Conservation (phyloP, 768 basidiomycete species). For the Leccinum uliginosum region DNA sequence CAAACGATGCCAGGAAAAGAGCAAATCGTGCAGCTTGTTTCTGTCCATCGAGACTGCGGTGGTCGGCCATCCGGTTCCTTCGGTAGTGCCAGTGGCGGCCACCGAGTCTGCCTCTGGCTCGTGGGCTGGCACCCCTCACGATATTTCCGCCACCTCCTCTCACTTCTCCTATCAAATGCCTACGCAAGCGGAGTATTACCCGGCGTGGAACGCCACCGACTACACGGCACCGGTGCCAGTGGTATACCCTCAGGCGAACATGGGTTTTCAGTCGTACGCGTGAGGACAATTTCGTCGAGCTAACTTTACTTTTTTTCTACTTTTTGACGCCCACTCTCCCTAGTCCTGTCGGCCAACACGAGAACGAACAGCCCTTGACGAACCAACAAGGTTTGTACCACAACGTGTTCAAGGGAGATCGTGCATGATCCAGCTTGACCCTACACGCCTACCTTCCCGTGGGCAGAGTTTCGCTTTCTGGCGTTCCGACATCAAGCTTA, state of each 20-base stretch:
- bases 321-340: slow-evolving; percentile 1
- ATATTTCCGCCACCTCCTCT: not conserved
- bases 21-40: slow-evolving; percentile 16
- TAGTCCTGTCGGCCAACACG: slow-evolving; percentile 7
- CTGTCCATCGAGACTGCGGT: not conserved
- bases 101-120: not conserved
- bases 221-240: not conserved
- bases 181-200: not conserved
- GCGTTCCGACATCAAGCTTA: not conserved
- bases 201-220: not conserved
- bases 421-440: slow-evolving; percentile 6
- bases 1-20: slow-evolving; percentile 13
- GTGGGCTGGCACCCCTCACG: slow-evolving; percentile 7
- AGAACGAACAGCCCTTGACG: slow-evolving; percentile 10
- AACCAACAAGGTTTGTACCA: slow-evolving; percentile 2
- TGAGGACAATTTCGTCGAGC: slow-evolving; percentile 2
- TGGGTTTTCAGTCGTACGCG: slow-evolving; percentile 12
- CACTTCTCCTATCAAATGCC: not conserved
- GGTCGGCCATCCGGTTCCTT: slow-evolving; percentile 5
- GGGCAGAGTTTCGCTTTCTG: not conserved
- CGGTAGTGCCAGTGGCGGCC: not conserved
- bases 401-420: slow-evolving; percentile 11
- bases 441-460: not conserved
- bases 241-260: slow-evolving; percentile 6
- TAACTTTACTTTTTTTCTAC: not conserved